A percentile compares a stretch with the other conserved stretches of the same genome.
Conservation (phyloP, 2,329 filamentous ascomycete genomes). For the Cladosporium velox region DNA sequence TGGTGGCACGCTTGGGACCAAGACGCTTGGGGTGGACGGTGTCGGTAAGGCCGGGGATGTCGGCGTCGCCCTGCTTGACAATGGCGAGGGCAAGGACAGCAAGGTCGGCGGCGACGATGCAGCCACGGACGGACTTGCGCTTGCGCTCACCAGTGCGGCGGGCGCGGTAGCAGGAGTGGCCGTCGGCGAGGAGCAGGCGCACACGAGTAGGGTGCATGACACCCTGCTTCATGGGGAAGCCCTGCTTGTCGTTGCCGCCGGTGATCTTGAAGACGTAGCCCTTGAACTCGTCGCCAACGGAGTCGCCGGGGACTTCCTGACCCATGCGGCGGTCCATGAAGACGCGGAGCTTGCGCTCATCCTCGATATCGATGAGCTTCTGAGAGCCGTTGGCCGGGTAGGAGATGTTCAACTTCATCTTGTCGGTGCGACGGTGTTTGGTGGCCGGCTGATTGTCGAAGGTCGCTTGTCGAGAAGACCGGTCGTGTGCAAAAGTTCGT, state of each 20-base stretch:
- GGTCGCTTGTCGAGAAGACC: slow-evolving; percentile 14
- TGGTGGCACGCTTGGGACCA: slow-evolving; percentile 98
- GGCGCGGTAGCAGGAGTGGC: slow-evolving; percentile 99
- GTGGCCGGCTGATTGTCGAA: slow-evolving; percentile 8
- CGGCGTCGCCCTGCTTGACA: slow-evolving; percentile 95
- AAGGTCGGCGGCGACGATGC: slow-evolving; percentile 95
- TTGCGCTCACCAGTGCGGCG: slow-evolving; percentile 98
- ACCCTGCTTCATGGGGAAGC: slow-evolving; percentile 99
- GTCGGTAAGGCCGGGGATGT: slow-evolving; percentile 96
- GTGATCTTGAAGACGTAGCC: slow-evolving; percentile 99
- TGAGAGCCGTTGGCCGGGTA: slow-evolving; percentile 99
- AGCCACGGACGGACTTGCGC: slow-evolving; percentile 98
- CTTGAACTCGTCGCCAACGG: slow-evolving; percentile 98
- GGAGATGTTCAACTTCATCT: slow-evolving; percentile 75
- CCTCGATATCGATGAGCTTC: slow-evolving; percentile 98
- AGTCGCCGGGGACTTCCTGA: slow-evolving; percentile 88
- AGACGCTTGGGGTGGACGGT: slow-evolving; percentile 98
- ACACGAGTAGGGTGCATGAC: slow-evolving; percentile 99
- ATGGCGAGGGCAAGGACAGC: slow-evolving; percentile 91
- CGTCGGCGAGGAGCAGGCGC: slow-evolving; percentile 89
- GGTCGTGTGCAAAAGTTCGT: neutral
- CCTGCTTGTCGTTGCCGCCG: slow-evolving; percentile 99
- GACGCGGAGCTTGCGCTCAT: slow-evolving; percentile 98
- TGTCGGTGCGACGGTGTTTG: slow-evolving; percentile 26
- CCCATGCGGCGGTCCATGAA: slow-evolving; percentile 99